A percentile compares a stretch with the other conserved stretches of the same genome.
Evolutionary conservation across 352 stramenopile species (phyloP).

Genomic region (Saprolegnia parasitica): DNA sequence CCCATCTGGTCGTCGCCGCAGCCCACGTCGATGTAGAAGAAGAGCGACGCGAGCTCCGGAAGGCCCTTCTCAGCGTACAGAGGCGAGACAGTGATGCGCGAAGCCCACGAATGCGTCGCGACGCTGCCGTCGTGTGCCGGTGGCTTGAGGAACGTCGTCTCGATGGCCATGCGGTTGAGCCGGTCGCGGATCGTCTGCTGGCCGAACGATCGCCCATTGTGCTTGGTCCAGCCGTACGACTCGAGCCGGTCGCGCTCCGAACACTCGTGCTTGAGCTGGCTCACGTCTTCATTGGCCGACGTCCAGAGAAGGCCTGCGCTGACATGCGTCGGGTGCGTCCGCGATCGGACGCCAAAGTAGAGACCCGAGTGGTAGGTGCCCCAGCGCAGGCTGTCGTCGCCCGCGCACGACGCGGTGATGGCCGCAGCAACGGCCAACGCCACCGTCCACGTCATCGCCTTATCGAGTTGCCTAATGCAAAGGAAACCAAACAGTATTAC

Average conservation of each 20-base stretch:
- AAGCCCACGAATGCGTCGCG: constrained; percentile 11
- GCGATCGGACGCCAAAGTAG: constrained; percentile 77
- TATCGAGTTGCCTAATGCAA: too few species aligned
- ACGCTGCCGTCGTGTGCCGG: background rate
- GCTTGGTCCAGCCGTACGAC: constrained; percentile 74
- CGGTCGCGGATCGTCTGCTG: constrained; percentile 64
- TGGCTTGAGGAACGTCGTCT: constrained; percentile 52
- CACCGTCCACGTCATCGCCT: too few species aligned
- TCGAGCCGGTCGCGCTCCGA: constrained; percentile 71
- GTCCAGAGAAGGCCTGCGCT: constrained; percentile 70
- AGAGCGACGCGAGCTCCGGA: constrained; percentile 40
- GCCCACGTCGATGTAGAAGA: constrained; percentile 73
- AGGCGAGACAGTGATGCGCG: constrained; percentile 6
- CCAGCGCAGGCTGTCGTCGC: constrained; percentile 43
- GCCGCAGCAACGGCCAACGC: too few species aligned
- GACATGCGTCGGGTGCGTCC: constrained; percentile 54
- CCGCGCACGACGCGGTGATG: background rate
- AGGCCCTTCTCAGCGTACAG: constrained; percentile 4
- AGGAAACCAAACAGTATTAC: too few species aligned
- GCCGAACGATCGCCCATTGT: constrained; percentile 61
- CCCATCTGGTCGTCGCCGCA: constrained; percentile 62
- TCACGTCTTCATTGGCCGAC: constrained; percentile 60
- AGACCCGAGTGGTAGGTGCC: constrained; percentile 68
- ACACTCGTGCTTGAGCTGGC: constrained; percentile 68
- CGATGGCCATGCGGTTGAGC: constrained; percentile 60